Conservation (phyloP, 1,284 basidiomycete species). For the Puccinia polysora region DNA sequence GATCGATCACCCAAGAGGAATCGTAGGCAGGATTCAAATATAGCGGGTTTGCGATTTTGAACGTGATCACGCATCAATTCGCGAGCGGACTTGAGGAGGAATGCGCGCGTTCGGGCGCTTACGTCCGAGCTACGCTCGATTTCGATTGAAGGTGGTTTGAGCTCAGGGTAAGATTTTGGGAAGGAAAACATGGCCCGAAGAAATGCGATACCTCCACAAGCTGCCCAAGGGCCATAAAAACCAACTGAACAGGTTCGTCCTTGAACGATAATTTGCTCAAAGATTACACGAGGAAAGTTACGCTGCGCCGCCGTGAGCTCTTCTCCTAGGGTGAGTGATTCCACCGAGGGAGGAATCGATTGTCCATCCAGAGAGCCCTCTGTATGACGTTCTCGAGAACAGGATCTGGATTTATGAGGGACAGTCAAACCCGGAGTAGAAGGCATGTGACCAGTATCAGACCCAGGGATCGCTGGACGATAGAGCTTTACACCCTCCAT, state of each 20-base stretch:
- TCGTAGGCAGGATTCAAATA: slow-evolving; percentile 37
- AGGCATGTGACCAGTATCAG: slow-evolving; percentile 58
- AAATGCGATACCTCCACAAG: slow-evolving; percentile 66
- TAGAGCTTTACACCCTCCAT: slow-evolving; percentile 65
- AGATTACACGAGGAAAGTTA: slow-evolving; percentile 56
- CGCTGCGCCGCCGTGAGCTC: slow-evolving; percentile 31
- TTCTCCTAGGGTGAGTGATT: not conserved
- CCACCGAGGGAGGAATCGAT: slow-evolving; percentile 33
- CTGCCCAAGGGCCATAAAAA: slow-evolving; percentile 84
- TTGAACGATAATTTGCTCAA: slow-evolving; percentile 64
- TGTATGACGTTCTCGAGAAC: slow-evolving; percentile 64
- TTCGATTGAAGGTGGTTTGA: slow-evolving; percentile 39
- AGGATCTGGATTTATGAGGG: slow-evolving; percentile 8
- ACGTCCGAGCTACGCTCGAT: slow-evolving; percentile 38
- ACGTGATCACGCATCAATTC: slow-evolving; percentile 39
- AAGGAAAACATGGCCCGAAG: slow-evolving; percentile 86
- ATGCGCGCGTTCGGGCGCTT: slow-evolving; percentile 38
- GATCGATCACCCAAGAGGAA: slow-evolving; percentile 41
- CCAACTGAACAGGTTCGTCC: slow-evolving; percentile 78
- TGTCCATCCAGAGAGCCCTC: slow-evolving; percentile 75
- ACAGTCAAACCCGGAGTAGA: slow-evolving; percentile 63
- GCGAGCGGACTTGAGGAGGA: slow-evolving; percentile 39
- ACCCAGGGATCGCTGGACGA: slow-evolving; percentile 56
- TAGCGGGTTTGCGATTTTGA: slow-evolving; percentile 19
- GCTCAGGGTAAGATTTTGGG: slow-evolving; percentile 69